Base-by-base conservation (phyloP, 768 basidiomycete species). In the Filobasidium wieringae region DNA sequence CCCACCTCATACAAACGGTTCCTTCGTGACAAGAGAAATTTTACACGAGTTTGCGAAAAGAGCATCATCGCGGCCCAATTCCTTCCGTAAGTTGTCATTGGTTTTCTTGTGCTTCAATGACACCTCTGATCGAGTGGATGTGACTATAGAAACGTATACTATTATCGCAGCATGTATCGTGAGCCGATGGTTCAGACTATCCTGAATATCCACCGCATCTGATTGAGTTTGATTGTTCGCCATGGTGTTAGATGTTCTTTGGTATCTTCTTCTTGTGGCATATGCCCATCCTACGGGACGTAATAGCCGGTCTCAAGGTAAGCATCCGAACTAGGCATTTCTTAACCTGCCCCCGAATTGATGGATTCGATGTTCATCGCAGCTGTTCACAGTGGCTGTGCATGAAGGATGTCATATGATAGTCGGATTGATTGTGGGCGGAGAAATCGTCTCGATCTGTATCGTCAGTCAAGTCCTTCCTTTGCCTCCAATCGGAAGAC, bases 261-360 rank as follows among this genome's bases (percentile, higher is more conserved):
- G 67, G 59, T 0, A 68, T 69, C 26, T 55, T 71, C 26, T 66
- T 71, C 34, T 64, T 68, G 9, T 73, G 72, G 72, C 69, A 71
- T 59, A 61, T 71, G 45, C 72, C 72, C 12, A 57, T 73, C 24
- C 43, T 73, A 30, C 31, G 72, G 47, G 72, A 73, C 51, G 30
- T 67, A 7, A 73, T 73, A 49, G 59, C 68, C 9, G 72, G 67
- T 8, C 52, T 73, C 45, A 73, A 73, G 60, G 72, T 73, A 34
- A 55, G 69, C 59, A 8, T 4, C 7, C 11, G n/a, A n/a, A n/a
- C n/a, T n/a, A n/a, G n/a, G n/a, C 8, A 3, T 31, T 19, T 33
- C 30, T n/a, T 47, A 22, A 5, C 50, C 26, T 31, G 6, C 45
- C 45, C n/a, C 7, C 45, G 2, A 29, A 27, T 26, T 7, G 9